These are phyloP conservation scores for Candida dendrica DNA, from an alignment of 805 yeast genomes.

Conservation along the genomic window DNA sequence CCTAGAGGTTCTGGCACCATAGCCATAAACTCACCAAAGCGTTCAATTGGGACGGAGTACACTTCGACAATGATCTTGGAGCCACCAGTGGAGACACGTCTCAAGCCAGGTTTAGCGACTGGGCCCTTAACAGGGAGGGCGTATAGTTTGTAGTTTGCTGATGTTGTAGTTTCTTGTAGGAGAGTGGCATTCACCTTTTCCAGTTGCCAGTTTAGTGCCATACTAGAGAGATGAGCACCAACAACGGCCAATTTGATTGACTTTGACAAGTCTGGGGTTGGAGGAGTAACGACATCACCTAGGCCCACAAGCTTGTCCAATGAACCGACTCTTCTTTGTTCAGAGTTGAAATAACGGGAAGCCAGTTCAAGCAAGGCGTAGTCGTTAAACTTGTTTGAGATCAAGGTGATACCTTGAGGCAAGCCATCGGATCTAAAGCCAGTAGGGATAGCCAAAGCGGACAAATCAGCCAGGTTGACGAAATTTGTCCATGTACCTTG, in stretches of 20 bases:
- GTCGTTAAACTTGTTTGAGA: constrained; percentile 79
- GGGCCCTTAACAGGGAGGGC: constrained; percentile 83
- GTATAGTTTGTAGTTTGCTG: constrained; percentile 65
- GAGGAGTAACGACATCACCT: constrained; percentile 38
- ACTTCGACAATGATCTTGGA: constrained; percentile 67
- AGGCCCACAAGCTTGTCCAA: constrained; percentile 25
- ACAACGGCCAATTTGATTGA: constrained; percentile 72
- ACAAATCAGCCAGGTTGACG: constrained; percentile 87
- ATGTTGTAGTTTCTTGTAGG: constrained; percentile 57
- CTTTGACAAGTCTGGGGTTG: constrained; percentile 33
- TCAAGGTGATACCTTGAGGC: constrained; percentile 84
- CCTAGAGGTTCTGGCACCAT: constrained; percentile 95
- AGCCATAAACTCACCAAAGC: constrained; percentile 74
- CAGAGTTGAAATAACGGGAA: constrained; percentile 51
- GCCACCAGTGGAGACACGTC: constrained; percentile 48
- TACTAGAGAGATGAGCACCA: constrained; percentile 88
- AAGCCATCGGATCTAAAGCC: constrained; percentile 85
- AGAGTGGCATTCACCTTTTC: constrained; percentile 75
- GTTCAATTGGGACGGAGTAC: constrained; percentile 71
- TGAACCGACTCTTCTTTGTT: constrained; percentile 31
- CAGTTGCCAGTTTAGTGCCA: constrained; percentile 91
- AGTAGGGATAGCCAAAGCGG: constrained; percentile 86
- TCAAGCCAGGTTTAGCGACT: constrained; percentile 81
- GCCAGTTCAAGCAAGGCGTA: constrained; percentile 86
- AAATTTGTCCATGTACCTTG: constrained; percentile 99